Percentiles rank a stretch among this genome's conserved stretches.
Conservation (phyloP, 2,329 filamentous ascomycete genomes). For the Xylariomycetidae sp. region DNA sequence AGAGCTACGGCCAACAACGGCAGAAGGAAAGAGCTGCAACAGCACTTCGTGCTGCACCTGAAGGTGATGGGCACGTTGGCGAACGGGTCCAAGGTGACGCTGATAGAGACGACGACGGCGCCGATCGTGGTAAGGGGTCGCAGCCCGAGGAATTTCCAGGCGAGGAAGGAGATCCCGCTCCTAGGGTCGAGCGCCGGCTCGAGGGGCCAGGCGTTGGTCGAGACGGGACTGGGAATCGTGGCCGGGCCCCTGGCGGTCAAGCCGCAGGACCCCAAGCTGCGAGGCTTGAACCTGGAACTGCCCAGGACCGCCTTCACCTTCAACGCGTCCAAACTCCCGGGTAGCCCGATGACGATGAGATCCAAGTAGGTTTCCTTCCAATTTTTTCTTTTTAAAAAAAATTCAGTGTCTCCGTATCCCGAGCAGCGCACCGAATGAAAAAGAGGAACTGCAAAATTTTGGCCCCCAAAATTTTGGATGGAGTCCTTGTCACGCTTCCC, state of each 20-base stretch:
- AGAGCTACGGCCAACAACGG: constrained; percentile 96
- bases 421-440: too few relatives aligned
- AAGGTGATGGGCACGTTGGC: constrained; percentile 81
- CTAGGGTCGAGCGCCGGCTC: constrained; percentile 72
- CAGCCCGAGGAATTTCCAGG: constrained; percentile 92
- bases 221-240: constrained; percentile 57
- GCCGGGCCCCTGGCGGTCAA: constrained; percentile 52
- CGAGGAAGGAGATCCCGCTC: constrained; percentile 86
- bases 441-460: too few relatives aligned
- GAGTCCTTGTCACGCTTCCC: too few relatives aligned
- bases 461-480: too few relatives aligned
- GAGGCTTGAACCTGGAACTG: constrained; percentile 49
- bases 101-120: constrained; percentile 80
- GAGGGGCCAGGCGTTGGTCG: constrained; percentile 69
- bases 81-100: constrained; percentile 74
- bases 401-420: too few relatives aligned
- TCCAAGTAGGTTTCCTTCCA: constrained; percentile 47
- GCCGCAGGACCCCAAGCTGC: constrained; percentile 48
- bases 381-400: constrained; percentile 1
- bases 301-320: constrained; percentile 56
- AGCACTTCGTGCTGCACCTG: constrained; percentile 87
- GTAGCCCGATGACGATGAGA: constrained; percentile 50
- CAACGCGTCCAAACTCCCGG: constrained; percentile 51
- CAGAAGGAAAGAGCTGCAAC: constrained; percentile 87
- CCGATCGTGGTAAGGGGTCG: constrained; percentile 91